Evolutionary conservation across 345 rosid species (phyloP).

Genomic region (Brassica nigra): DNA sequence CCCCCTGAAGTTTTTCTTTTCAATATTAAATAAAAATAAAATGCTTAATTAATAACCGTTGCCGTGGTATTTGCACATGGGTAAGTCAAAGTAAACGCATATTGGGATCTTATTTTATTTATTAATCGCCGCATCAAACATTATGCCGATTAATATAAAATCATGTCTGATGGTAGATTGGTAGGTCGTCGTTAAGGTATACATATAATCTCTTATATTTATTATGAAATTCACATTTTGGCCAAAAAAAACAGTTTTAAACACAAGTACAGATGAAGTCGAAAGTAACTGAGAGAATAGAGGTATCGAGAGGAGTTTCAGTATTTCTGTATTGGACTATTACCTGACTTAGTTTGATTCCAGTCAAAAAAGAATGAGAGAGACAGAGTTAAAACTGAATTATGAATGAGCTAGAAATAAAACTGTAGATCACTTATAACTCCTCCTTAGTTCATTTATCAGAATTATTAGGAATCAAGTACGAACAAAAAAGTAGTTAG

Average conservation of each 20-base stretch:
- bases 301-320: neutral
- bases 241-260: neutral
- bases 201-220: no score
- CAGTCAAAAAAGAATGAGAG: neutral
- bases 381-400: neutral
- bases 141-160: conserved; percentile 29
- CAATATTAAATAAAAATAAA: conserved; percentile 23
- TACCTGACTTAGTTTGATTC: neutral
- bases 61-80: conserved; percentile 41
- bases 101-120: conserved; percentile 33
- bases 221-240: no score
- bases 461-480: neutral
- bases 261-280: neutral
- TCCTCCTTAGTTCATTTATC: neutral
- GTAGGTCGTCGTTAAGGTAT: conserved; percentile 38
- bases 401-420: neutral
- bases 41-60: conserved; percentile 28
- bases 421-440: neutral
- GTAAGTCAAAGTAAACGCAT: conserved; percentile 45
- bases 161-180: conserved; percentile 33
- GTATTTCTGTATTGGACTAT: neutral
- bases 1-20: conserved; percentile 31
- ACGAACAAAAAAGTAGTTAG: neutral
- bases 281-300: neutral
- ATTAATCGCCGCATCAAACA: conserved; percentile 45